Conservation (phyloP, 192 early-diverging fungal species). For the Funneliformis geosporum region DNA sequence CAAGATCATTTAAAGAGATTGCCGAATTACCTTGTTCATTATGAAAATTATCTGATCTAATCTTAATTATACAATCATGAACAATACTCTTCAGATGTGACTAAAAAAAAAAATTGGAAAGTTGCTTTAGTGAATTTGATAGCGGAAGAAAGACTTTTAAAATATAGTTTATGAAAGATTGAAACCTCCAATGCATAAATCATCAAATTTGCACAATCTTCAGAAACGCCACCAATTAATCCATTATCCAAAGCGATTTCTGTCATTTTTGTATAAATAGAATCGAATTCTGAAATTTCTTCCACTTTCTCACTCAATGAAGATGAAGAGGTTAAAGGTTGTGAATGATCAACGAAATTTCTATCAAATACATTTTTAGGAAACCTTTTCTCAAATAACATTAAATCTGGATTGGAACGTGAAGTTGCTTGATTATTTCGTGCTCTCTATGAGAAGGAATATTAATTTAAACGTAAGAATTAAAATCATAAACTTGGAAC, state of each 20-base stretch:
- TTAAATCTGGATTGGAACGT: neutral
- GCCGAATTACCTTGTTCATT: neutral
- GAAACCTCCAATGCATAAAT: conserved; percentile 2
- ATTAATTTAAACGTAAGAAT: neutral
- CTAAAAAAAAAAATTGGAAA: neutral
- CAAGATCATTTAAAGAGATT: conserved; percentile 12
- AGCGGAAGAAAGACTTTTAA: neutral
- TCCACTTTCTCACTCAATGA: neutral
- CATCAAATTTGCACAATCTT: conserved; percentile 19
- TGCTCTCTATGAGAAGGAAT: neutral
- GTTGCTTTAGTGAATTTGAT: neutral
- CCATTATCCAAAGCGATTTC: conserved; percentile 11
- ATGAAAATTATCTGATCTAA: neutral
- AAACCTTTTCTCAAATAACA: neutral
- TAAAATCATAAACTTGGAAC: no score
- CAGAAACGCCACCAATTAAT: conserved; percentile 6
- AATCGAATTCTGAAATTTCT: neutral
- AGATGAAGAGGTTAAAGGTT: neutral
- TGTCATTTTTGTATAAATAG: conserved; percentile 5
- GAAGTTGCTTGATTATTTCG: neutral
- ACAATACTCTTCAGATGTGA: neutral
- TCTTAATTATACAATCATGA: conserved; percentile 2
- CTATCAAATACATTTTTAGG: neutral
- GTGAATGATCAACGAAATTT: neutral
- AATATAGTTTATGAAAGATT: neutral